Evolutionary conservation across 768 basidiomycete species (phyloP).

Genomic region (Naganishia randhawae): DNA sequence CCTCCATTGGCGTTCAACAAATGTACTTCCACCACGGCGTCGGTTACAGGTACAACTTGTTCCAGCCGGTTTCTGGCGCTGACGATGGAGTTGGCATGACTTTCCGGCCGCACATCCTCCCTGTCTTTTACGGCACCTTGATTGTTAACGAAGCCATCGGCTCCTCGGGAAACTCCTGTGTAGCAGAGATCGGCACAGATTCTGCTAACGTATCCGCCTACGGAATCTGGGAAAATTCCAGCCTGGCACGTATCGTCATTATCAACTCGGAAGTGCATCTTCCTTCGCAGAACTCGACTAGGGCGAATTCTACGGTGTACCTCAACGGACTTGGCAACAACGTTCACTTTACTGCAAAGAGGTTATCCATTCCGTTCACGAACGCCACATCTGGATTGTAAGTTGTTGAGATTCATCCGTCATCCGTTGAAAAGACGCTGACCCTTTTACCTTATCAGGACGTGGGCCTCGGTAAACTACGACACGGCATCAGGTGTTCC

Average conservation of each 20-base stretch:
- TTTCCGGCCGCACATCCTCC: slow-evolving; percentile 31
- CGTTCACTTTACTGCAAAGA: slow-evolving; percentile 15
- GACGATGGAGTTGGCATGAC: slow-evolving; percentile 32
- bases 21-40: slow-evolving; percentile 35
- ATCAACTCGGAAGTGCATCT: slow-evolving; percentile 27
- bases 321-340: not conserved
- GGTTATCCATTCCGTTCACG: slow-evolving; percentile 21
- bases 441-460: slow-evolving; percentile 8
- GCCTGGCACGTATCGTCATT: slow-evolving; percentile 26
- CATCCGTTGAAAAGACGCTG: not conserved
- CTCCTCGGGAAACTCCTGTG: slow-evolving; percentile 23
- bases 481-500: slow-evolving; percentile 19
- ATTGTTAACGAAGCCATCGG: slow-evolving; percentile 33
- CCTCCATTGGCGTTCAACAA: slow-evolving; percentile 31
- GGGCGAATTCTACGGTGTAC: slow-evolving; percentile 9
- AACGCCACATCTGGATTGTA: slow-evolving; percentile 23
- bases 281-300: slow-evolving; percentile 10
- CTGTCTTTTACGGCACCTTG: slow-evolving; percentile 30
- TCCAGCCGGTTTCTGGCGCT: slow-evolving; percentile 30
- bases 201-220: slow-evolving; percentile 24
- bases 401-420: not conserved
- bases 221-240: slow-evolving; percentile 24
- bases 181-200: slow-evolving; percentile 28
- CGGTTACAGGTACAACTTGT: slow-evolving; percentile 30
- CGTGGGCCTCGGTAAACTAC: slow-evolving; percentile 19